These are phyloP conservation scores for Solanum clarkiae DNA, from an alignment of 257 asterid species.

Conservation along the genomic window DNA sequence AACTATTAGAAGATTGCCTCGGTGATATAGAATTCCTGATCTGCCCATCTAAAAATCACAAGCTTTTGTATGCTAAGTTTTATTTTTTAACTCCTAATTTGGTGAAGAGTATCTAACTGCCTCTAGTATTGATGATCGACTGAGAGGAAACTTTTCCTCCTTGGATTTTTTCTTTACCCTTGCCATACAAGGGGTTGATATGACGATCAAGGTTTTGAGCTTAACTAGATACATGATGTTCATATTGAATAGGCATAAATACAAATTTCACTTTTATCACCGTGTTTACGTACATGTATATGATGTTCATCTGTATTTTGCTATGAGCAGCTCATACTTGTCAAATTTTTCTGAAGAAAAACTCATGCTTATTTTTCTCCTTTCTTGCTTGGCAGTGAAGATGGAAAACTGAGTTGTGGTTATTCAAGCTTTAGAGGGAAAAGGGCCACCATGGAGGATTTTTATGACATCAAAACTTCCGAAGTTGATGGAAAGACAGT, in stretches of 20 bases:
- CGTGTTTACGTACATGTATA: not conserved
- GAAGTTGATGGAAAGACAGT: slow-evolving; percentile 60
- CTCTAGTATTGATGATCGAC: not conserved
- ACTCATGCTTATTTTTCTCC: slow-evolving; percentile 1
- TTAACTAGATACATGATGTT: not conserved
- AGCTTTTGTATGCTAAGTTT: not conserved
- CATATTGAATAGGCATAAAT: not conserved
- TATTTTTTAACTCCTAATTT: not conserved
- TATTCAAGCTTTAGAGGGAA: slow-evolving; percentile 95
- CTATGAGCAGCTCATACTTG: not conserved
- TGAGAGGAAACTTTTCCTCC: not conserved
- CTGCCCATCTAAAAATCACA: not conserved
- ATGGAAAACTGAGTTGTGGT: slow-evolving; percentile 77
- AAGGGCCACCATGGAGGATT: slow-evolving; percentile 97
- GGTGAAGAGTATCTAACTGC: not conserved
- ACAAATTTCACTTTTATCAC: not conserved
- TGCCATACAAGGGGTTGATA: not conserved
- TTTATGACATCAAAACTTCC: slow-evolving; percentile 73
- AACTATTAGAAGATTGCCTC: not conserved
- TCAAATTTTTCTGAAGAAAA: not conserved
- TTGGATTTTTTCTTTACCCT: not conserved
- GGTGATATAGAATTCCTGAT: not conserved
- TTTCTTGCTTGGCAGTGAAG: slow-evolving; percentile 60
- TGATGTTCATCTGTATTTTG: not conserved
- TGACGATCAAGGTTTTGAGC: not conserved